A percentile compares a stretch with the other conserved stretches of the same genome.
These are phyloP conservation scores for Pulveroboletus sp. DNA, from an alignment of 768 basidiomycete genomes.

Conservation along the genomic window DNA sequence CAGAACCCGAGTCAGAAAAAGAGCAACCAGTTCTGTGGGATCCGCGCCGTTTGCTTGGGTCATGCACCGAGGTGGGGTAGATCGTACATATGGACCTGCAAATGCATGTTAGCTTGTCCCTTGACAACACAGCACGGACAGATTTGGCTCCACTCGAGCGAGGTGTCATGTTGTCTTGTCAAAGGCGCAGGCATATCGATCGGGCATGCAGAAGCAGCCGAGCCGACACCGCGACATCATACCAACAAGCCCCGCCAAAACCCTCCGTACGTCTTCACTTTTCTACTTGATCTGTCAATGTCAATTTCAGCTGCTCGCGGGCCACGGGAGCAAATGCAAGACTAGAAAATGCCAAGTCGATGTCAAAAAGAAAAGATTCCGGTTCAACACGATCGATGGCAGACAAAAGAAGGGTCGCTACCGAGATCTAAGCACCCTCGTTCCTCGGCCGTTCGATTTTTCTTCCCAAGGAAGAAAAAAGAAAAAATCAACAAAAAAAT, in stretches of 20 bases:
- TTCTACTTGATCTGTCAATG: too few relatives aligned
- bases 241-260: background rate
- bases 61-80: background rate
- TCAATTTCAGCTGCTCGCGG: background rate
- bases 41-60: background rate
- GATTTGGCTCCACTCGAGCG: too few relatives aligned
- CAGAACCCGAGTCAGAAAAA: too few relatives aligned
- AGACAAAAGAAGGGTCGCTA: too few relatives aligned
- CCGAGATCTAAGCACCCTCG: background rate
- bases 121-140: too few relatives aligned
- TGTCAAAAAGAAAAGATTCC: background rate
- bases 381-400: too few relatives aligned
- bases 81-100: too few relatives aligned
- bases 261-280: too few relatives aligned
- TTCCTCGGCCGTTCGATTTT: background rate
- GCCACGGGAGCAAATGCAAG: background rate
- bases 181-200: too few relatives aligned
- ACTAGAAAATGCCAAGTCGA: background rate
- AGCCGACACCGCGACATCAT: constrained; percentile 11
- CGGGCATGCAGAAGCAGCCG: background rate
- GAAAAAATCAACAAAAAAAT: too few relatives aligned
- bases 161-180: too few relatives aligned
- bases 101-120: background rate
- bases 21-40: background rate
- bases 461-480: background rate